A percentile compares a stretch with the other conserved stretches of the same genome.
phyloP scores from a whole-genome alignment of 148 eudicot genomes.

The Dianthus caryophyllus region DNA sequence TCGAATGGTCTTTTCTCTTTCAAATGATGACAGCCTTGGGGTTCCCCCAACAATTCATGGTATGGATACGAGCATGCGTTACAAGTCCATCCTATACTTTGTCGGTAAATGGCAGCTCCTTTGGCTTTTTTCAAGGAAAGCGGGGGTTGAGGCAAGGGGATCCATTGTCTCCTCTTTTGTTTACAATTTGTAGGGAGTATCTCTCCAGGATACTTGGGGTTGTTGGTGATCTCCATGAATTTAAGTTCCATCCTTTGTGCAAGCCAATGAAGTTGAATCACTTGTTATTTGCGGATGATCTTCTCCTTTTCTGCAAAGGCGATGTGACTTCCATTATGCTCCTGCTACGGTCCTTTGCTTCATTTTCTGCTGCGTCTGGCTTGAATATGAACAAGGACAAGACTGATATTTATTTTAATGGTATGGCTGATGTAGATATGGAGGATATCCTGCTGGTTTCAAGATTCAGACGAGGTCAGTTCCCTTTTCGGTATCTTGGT shows the following conservation, averaged over 20 bases:
- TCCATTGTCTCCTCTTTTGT: not conserved
- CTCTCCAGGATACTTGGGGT: not conserved
- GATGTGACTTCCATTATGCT: not conserved
- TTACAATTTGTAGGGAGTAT: not conserved
- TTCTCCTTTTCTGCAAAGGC: not conserved
- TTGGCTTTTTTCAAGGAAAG: not conserved
- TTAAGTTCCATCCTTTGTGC: not conserved
- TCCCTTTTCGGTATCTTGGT: too few species aligned
- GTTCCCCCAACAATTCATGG: not conserved
- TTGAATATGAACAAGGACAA: not conserved
- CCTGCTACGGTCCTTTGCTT: not conserved
- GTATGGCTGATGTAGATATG: too few species aligned
- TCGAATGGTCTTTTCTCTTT: not conserved
- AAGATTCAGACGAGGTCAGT: too few species aligned
- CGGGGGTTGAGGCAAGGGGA: not conserved
- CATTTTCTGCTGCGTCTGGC: not conserved
- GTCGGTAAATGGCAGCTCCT: not conserved
- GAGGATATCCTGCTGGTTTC: too few species aligned
- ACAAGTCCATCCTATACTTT: not conserved
- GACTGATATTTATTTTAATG: too few species aligned
- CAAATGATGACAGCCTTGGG: not conserved
- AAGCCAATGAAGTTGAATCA: not conserved
- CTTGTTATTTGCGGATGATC: not conserved
- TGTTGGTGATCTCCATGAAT: not conserved
- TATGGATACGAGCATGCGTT: not conserved